These are phyloP conservation scores for Kwoniella dendrophila DNA, from an alignment of 768 basidiomycete genomes.

Conservation along the genomic window DNA sequence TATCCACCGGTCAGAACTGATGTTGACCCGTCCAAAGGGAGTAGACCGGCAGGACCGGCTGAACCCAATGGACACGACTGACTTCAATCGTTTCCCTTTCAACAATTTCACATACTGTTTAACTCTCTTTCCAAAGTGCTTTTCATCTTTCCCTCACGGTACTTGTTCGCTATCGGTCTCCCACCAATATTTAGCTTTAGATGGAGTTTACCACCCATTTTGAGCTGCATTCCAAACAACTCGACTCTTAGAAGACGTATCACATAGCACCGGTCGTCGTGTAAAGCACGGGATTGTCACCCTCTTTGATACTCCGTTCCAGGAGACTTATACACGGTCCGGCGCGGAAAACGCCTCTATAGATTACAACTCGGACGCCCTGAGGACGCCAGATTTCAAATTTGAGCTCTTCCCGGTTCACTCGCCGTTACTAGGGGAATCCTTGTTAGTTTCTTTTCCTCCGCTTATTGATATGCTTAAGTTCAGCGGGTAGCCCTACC, in stretches of 20 bases:
- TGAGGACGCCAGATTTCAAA: constrained; percentile 72
- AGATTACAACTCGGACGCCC: constrained; percentile 75
- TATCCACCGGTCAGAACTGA: constrained; percentile 68
- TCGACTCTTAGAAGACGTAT: constrained; percentile 76
- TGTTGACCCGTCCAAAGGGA: constrained; percentile 68
- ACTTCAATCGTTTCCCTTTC: constrained; percentile 76
- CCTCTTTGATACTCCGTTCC: constrained; percentile 70
- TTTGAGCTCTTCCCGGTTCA: constrained; percentile 83
- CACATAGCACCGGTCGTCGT: constrained; percentile 68
- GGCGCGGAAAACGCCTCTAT: constrained; percentile 72
- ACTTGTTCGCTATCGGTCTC: constrained; percentile 83
- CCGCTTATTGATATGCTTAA: constrained; percentile 88
- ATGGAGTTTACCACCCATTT: constrained; percentile 81
- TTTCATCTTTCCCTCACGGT: constrained; percentile 82
- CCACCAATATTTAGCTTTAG: constrained; percentile 81
- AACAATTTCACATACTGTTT: constrained; percentile 80
- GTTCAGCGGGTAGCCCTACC: constrained; percentile 82
- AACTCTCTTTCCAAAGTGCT: constrained; percentile 79
- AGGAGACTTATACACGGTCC: constrained; percentile 76
- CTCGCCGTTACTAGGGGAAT: constrained; percentile 86
- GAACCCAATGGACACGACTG: constrained; percentile 66
- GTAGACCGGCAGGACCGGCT: constrained; percentile 64
- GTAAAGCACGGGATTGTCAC: constrained; percentile 62
- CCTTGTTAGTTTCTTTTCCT: constrained; percentile 90
- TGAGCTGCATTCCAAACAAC: constrained; percentile 85